Evolutionary conservation across 1,284 basidiomycete genomes (phyloP).

Genomic region (Boletellus deceptivus): DNA sequence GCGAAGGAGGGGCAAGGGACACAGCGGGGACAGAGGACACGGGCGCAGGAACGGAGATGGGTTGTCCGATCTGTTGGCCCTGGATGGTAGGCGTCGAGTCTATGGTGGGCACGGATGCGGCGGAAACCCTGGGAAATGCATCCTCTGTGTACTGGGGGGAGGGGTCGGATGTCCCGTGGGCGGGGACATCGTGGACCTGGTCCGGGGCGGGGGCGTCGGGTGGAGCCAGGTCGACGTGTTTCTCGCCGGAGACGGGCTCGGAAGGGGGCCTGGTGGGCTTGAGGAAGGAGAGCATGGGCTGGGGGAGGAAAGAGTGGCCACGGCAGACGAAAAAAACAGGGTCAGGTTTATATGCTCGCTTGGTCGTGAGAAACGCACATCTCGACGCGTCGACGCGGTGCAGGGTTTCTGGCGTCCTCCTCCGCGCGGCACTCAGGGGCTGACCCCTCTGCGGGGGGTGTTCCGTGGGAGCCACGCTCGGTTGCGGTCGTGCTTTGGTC

Average conservation of each 20-base stretch:
- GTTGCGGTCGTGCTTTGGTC: neutral
- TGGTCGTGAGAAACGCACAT: slow-evolving; percentile 30
- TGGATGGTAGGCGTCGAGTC: slow-evolving; percentile 31
- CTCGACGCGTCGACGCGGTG: neutral
- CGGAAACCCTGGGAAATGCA: slow-evolving; percentile 14
- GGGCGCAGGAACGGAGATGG: slow-evolving; percentile 8
- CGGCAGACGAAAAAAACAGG: slow-evolving; percentile 1
- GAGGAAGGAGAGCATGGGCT: slow-evolving; percentile 29
- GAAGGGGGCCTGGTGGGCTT: slow-evolving; percentile 16
- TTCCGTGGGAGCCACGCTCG: slow-evolving; percentile 6
- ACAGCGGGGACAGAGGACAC: slow-evolving; percentile 18
- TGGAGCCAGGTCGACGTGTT: neutral
- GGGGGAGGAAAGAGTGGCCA: neutral
- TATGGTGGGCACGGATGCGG: slow-evolving; percentile 26
- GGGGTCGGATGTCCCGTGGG: neutral
- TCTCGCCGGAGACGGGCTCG: slow-evolving; percentile 16
- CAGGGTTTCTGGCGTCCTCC: neutral
- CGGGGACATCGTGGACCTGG: neutral
- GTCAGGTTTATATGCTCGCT: slow-evolving; percentile 30
- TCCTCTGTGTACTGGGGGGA: slow-evolving; percentile 1
- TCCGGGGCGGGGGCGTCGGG: neutral
- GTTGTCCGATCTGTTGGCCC: slow-evolving; percentile 10
- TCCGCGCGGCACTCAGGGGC: slow-evolving; percentile 12
- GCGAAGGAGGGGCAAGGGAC: slow-evolving; percentile 26
- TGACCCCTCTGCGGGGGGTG: slow-evolving; percentile 20